phyloP scores from a whole-genome alignment of 176 grass and related monocot species.

The Oryza punctata region DNA sequence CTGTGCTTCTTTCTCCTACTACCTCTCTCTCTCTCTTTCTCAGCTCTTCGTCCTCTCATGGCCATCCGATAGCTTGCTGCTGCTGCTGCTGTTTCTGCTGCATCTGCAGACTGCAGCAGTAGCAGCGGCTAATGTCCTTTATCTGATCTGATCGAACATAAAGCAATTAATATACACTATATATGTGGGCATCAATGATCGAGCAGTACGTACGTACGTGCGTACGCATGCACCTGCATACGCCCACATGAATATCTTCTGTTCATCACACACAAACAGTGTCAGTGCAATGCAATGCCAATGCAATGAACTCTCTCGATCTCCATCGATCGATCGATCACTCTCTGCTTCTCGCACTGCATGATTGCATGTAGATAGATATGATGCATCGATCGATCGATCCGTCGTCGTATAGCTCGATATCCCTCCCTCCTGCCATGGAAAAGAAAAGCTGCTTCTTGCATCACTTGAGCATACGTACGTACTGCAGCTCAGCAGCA shows the following conservation, averaged over 20 bases:
- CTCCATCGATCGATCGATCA: not conserved
- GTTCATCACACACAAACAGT: conserved; percentile 30
- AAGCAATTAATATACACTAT: conserved; percentile 16
- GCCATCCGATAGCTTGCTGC: not conserved
- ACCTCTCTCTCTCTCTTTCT: not conserved
- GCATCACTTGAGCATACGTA: not conserved
- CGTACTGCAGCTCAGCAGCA: not conserved
- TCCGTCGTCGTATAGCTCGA: not conserved
- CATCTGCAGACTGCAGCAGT: not conserved
- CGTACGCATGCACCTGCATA: not conserved
- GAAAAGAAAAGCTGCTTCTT: conserved; percentile 38
- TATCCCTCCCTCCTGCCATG: conserved; percentile 4
- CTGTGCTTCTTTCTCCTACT: not conserved
- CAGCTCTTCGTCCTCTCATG: not conserved
- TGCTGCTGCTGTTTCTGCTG: not conserved
- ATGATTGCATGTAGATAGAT: not conserved
- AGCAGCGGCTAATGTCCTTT: conserved; percentile 17
- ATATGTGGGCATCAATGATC: conserved; percentile 8
- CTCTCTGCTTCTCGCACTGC: not conserved
- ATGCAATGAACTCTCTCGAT: no score
- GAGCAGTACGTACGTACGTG: not conserved
- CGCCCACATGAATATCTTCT: conserved; percentile 59
- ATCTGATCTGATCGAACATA: conserved; percentile 20
- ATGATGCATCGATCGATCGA: conserved; percentile 7
- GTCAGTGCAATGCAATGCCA: not conserved